Percentiles rank a stretch among this genome's conserved stretches.
Evolutionary conservation across 108 stramenopile genomes (phyloP).

Genomic region (Bacterosira constricta): DNA sequence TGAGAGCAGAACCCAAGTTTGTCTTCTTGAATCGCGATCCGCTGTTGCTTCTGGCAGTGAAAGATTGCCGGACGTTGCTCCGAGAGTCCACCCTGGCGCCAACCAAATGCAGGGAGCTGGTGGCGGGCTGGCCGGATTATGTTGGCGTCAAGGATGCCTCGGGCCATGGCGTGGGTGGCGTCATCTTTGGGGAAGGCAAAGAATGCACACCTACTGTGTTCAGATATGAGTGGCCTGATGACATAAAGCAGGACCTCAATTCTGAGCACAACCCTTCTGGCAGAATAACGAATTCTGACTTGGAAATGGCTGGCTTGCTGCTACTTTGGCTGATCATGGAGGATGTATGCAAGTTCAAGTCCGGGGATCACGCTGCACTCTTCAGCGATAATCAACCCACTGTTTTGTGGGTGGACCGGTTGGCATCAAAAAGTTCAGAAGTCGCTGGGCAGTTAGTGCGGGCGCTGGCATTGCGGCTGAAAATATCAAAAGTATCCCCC

Average conservation of each 20-base stretch:
- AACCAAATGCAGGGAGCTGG: background rate
- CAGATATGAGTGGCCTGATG: background rate
- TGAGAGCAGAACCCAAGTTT: background rate
- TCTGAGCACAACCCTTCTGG: too few relatives aligned
- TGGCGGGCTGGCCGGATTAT: conserved; percentile 25
- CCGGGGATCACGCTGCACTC: background rate
- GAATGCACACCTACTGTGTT: background rate
- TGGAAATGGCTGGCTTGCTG: background rate
- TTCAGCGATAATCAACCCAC: conserved; percentile 3
- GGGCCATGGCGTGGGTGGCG: background rate
- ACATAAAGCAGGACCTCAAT: too few relatives aligned
- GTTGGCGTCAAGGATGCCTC: background rate
- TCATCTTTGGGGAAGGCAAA: background rate
- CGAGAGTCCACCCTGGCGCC: background rate
- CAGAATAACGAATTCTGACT: background rate
- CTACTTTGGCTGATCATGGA: background rate
- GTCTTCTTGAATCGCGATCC: background rate
- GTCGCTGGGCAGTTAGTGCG: background rate
- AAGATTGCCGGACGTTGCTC: background rate
- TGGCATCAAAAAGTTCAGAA: conserved; percentile 7
- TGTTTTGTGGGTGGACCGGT: conserved; percentile 1
- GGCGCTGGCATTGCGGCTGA: background rate
- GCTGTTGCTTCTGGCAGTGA: background rate
- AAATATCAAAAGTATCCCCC: background rate
- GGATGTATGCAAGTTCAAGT: background rate